Evolutionary conservation across 192 early-diverging fungal genomes (phyloP), one percentile per base, ranked within the genome.

Genomic region (Lobosporangium transversale): DNA sequence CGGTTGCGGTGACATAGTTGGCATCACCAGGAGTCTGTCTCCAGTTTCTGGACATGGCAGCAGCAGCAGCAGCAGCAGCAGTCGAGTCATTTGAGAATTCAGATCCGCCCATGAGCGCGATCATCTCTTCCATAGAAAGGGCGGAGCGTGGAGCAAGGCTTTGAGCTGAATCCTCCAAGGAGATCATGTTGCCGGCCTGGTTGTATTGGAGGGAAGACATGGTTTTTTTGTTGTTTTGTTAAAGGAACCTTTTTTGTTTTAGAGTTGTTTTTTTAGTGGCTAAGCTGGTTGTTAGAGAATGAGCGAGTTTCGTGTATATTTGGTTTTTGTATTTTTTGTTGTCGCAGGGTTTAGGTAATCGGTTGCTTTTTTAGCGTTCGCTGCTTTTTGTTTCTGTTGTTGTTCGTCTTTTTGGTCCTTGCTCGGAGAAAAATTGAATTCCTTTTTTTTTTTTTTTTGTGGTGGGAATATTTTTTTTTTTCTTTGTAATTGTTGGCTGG

Each of bases 151-250:
- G 73, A 3, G 64, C 73, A 40, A 76, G 65, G 54, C 61, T 71
- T 44, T 66, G 63, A n/a, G 62, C 20, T 0, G 59, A 32, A 31
- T 76, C 73, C 32, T 76, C 73, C 24, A 56, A 18, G 14, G 64
- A 48, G 63, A 76, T 43, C 58, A 76, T 26, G 73, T 58, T 66
- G 36, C 44, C 58, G 59, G 65, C 58, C 59, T 76, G 63, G 64
- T 55, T 76, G 73, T 56, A 76, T 32, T 76, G 58, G 23, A 76
- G 32, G 58, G 65, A 66, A 40, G 73, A 76, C 73, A 76, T 76
- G 35, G n/a, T n/a, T 18, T 58, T 44, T 47, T 56, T 36, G 58
- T 49, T 50, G 45, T 62, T 45, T 3, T 12, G 42, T 59, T 59
- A 26, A 10, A 32, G 42, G 18, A 17, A 6, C 17, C 26, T 47